A percentile compares a stretch with the other conserved stretches of the same genome.
Conservation (phyloP, 306 rosid genomes). For the Aeschynomene evenia region DNA sequence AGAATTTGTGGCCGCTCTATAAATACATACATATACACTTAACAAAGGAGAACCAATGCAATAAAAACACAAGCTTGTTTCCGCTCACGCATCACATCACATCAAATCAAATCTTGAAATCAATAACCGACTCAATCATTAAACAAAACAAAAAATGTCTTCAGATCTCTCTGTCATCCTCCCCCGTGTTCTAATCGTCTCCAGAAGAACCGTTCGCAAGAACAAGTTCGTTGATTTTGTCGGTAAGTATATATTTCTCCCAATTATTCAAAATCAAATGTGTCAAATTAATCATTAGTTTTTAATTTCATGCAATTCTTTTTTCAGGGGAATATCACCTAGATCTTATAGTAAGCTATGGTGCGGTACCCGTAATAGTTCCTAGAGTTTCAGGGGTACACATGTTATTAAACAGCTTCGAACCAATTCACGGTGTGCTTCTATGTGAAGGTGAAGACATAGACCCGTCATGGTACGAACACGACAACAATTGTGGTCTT, state of each 20-base stretch:
- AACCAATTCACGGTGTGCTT: slow-evolving; percentile 84
- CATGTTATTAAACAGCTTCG: slow-evolving; percentile 61
- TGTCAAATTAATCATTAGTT: no score
- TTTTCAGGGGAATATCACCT: slow-evolving; percentile 78
- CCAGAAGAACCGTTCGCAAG: slow-evolving; percentile 78
- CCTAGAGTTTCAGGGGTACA: slow-evolving; percentile 75
- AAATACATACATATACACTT: no score
- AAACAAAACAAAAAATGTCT: slow-evolving; percentile 46
- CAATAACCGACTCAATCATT: background rate
- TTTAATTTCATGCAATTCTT: background rate
- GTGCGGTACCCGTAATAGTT: slow-evolving; percentile 83
- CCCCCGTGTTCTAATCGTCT: slow-evolving; percentile 84
- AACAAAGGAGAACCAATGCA: no score
- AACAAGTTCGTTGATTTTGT: slow-evolving; percentile 92
- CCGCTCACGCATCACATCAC: no score
- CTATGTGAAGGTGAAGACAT: slow-evolving; percentile 91
- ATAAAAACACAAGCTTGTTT: background rate
- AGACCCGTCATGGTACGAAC: slow-evolving; percentile 62
- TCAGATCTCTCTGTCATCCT: slow-evolving; percentile 64
- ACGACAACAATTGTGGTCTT: slow-evolving; percentile 24
- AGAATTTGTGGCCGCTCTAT: background rate
- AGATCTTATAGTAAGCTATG: slow-evolving; percentile 72
- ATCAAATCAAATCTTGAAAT: background rate
- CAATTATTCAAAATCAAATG: no score
- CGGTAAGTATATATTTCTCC: slow-evolving; percentile 35